Conservation (phyloP, 1,284 basidiomycete species). For the Tilletiopsis washingtonensis region DNA sequence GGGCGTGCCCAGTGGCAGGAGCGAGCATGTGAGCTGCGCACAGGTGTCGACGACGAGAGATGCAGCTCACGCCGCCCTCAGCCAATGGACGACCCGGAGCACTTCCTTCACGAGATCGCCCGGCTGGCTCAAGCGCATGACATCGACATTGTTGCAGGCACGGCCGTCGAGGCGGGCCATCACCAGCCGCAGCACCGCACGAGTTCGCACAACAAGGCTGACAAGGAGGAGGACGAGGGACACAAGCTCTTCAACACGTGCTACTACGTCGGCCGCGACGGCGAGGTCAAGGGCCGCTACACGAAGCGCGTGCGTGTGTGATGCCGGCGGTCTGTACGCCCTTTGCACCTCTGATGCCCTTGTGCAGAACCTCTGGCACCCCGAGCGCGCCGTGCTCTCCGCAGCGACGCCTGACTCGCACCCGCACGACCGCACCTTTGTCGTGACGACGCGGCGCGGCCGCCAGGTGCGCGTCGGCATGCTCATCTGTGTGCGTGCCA, state of each 20-base stretch:
- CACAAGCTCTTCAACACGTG: conserved; percentile 37
- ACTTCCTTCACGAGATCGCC: conserved; percentile 26
- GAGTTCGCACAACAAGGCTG: background rate
- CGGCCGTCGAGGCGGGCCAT: conserved; percentile 34
- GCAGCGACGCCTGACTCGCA: conserved; percentile 24
- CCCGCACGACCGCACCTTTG: conserved; percentile 18
- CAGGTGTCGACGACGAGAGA: too few relatives aligned
- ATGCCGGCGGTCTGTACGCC: background rate
- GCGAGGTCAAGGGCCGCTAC: conserved; percentile 28
- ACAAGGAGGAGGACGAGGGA: background rate
- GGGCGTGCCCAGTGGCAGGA: background rate
- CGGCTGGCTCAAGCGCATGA: conserved; percentile 20
- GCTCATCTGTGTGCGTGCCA: conserved; percentile 24
- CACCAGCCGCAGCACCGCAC: conserved; percentile 5
- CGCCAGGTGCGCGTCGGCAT: conserved; percentile 24
- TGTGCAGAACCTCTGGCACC: conserved; percentile 40
- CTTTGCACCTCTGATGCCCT: too few relatives aligned
- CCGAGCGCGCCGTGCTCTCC: conserved; percentile 32
- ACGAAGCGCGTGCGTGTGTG: conserved; percentile 26
- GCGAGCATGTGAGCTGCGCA: background rate
- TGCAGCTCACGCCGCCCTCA: too few relatives aligned
- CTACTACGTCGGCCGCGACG: conserved; percentile 33
- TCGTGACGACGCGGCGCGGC: conserved; percentile 35
- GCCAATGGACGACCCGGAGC: conserved; percentile 16
- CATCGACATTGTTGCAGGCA: conserved; percentile 43